A percentile compares a stretch with the other conserved stretches of the same genome.
phyloP scores from a whole-genome alignment of 2,329 filamentous ascomycete genomes.

The Albophoma yamanashiensis region DNA sequence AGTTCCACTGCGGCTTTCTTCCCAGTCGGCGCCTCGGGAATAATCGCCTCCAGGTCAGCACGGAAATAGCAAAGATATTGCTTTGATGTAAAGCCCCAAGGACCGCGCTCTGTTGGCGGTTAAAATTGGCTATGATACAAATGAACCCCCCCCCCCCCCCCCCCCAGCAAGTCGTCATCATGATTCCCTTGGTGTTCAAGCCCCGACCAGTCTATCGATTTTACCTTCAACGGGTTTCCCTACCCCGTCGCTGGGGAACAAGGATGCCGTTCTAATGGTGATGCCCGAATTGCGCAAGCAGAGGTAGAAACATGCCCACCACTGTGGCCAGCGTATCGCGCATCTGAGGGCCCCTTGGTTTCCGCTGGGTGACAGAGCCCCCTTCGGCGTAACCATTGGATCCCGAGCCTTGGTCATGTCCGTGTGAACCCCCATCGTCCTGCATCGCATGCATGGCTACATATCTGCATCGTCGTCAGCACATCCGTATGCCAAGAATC shows the following conservation, averaged over 20 bases:
- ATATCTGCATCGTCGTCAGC: constrained; percentile 45
- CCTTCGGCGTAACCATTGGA: constrained; percentile 46
- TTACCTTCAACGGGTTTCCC: neutral
- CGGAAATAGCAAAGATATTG: neutral
- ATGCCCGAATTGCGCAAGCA: constrained; percentile 70
- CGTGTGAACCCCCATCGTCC: constrained; percentile 47
- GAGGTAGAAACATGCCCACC: constrained; percentile 65
- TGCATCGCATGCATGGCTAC: constrained; percentile 99
- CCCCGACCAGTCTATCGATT: neutral
- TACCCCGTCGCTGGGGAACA: neutral
- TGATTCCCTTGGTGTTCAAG: neutral
- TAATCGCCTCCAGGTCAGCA: neutral
- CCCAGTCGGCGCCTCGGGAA: neutral
- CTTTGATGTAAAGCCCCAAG: neutral
- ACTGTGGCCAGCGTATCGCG: constrained; percentile 62
- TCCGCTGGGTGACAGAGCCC: constrained; percentile 31
- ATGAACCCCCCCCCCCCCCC: too few species aligned
- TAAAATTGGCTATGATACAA: neutral
- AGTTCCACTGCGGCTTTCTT: neutral
- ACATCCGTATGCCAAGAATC: neutral
- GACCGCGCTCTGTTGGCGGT: too few species aligned
- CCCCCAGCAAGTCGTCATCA: neutral
- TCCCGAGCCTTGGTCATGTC: constrained; percentile 37
- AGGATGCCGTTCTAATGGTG: constrained; percentile 35
- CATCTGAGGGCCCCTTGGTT: constrained; percentile 47